Conservation (phyloP, 192 early-diverging fungal genomes). For the Martensiomyces pterosporus region DNA sequence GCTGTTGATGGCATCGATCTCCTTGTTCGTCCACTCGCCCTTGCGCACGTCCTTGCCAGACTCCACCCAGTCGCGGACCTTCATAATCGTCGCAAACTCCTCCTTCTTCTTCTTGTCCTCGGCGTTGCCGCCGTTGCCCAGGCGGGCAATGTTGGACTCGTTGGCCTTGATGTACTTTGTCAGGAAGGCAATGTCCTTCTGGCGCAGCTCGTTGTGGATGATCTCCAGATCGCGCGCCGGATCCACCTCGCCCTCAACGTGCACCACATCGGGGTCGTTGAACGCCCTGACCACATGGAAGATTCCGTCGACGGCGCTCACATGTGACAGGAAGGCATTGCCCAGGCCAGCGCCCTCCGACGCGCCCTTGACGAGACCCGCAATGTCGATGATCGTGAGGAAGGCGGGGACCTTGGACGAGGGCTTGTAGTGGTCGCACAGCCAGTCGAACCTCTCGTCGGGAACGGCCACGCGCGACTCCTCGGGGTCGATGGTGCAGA, state of each 20-base stretch:
- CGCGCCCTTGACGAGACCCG: conserved; percentile 94
- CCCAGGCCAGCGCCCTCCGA: conserved; percentile 74
- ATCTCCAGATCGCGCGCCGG: conserved; percentile 90
- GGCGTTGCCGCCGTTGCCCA: conserved; percentile 74
- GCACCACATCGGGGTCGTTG: conserved; percentile 89
- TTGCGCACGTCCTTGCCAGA: conserved; percentile 84
- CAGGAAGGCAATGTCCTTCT: conserved; percentile 89
- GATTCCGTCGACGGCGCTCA: conserved; percentile 79
- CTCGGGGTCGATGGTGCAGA: conserved; percentile 94
- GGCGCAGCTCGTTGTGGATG: conserved; percentile 91
- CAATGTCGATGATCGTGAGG: conserved; percentile 95
- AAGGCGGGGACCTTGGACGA: conserved; percentile 65
- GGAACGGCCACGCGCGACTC: conserved; percentile 90
- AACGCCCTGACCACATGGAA: conserved; percentile 88
- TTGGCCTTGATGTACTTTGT: conserved; percentile 68
- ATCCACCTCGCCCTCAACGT: conserved; percentile 86
- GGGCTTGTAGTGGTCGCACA: conserved; percentile 65
- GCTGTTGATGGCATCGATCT: conserved; percentile 85
- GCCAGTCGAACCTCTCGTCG: conserved; percentile 85
- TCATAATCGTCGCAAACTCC: conserved; percentile 68
- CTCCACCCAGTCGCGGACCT: conserved; percentile 74
- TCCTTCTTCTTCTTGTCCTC: conserved; percentile 90
- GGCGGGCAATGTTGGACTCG: conserved; percentile 60
- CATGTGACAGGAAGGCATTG: conserved; percentile 94
- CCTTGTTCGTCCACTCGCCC: conserved; percentile 87